Evolutionary conservation across 148 eudicot genomes (phyloP), one percentile per base, ranked within the genome.

Genomic region (Arbutus unedo): DNA sequence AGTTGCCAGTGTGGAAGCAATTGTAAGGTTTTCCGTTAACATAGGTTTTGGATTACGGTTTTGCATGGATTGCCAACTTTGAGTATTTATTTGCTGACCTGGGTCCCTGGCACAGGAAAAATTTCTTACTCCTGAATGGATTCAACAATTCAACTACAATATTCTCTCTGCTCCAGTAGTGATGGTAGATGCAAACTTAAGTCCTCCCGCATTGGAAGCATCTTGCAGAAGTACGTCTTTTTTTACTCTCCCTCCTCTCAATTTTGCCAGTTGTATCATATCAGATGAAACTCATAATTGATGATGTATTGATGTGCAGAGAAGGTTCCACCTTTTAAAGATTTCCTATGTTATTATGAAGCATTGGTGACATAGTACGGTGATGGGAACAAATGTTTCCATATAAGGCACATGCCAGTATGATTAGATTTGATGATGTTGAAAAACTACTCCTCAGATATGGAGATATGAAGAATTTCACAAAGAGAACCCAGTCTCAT

Each of bases 181-280:
- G 93, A 90, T 96, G 96, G 88, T 94, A 83, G 99, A 96, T 92
- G 98, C 99, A 81, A 96, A 96, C 84, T 90, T 96, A 87, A 94
- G 91, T 82, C 84, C 89, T 81, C 81, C 86, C 4, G 82, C 98
- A 76, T 90, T 94, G 72, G 84, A 83, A 78, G 90, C 91, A 80
- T 88, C 96, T 54, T 96, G 99, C 87, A 89, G 77, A 86, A 72
- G 99, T 94, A 93, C 54, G 74, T 66, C 54, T 19, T 31, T 25
- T 59, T 3, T 3, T 7, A 2, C 47, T 50, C 75, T 23, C 75
- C 41, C 62, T 31, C 7, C 44, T 43, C 68, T 67, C 13, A 50
- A 0, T 73, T 51, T 31, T 25, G 9, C 3, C 19, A 10, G 18
- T 49, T 55, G 5, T 60, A 23, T 59, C 3, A 19, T 57, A 10